Evolutionary conservation across 768 basidiomycete genomes (phyloP).

Genomic region (Hirschioporus abietinus): DNA sequence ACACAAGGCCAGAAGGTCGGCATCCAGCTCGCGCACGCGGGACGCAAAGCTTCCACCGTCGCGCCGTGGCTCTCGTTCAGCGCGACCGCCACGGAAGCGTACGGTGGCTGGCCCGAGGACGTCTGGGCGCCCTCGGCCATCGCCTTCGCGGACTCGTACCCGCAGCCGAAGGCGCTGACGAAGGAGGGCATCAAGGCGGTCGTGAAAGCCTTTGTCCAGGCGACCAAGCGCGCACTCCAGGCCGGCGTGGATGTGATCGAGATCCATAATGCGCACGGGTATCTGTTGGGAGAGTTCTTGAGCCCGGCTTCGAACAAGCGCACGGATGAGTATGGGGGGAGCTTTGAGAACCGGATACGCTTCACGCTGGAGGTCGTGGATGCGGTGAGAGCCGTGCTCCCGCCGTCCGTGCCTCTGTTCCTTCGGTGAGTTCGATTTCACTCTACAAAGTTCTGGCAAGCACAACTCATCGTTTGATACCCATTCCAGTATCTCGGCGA

Average conservation of each 20-base stretch:
- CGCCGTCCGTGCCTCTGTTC: conserved; percentile 65
- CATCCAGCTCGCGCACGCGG: conserved; percentile 74
- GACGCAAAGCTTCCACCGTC: conserved; percentile 64
- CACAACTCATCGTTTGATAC: background rate
- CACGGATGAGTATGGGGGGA: conserved; percentile 66
- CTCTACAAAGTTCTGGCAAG: no score
- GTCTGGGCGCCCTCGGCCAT: conserved; percentile 56
- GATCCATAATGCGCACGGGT: conserved; percentile 63
- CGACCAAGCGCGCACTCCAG: conserved; percentile 45
- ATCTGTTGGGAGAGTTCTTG: conserved; percentile 50
- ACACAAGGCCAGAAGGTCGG: conserved; percentile 64
- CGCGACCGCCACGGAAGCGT: conserved; percentile 28
- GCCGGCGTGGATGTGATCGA: conserved; percentile 59
- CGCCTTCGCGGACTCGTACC: conserved; percentile 35
- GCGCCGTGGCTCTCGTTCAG: conserved; percentile 54
- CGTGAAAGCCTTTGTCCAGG: conserved; percentile 49
- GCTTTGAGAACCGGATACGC: conserved; percentile 62
- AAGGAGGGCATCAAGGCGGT: conserved; percentile 51
- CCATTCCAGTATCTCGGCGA: conserved; percentile 55
- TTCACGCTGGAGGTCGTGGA: conserved; percentile 60
- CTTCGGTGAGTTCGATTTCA: conserved; percentile 39
- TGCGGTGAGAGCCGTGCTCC: conserved; percentile 55
- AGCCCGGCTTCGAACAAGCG: conserved; percentile 58
- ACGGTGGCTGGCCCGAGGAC: conserved; percentile 42
- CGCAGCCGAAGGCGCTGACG: conserved; percentile 52